Evolutionary conservation across 805 yeast genomes (phyloP).

Genomic region (Starmerella bombi): DNA sequence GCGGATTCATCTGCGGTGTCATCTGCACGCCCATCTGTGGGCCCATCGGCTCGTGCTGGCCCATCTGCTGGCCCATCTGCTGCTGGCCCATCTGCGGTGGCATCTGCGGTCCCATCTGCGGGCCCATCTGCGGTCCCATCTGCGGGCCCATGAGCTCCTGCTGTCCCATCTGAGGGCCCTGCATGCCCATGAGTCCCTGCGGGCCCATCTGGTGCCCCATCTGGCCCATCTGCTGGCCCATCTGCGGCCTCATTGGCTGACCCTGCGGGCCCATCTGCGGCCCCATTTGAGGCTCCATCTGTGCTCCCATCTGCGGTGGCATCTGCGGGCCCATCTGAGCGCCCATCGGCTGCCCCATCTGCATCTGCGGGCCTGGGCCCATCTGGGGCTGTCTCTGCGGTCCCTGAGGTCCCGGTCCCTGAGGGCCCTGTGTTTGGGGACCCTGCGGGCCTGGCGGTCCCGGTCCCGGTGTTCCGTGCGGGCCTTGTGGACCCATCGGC

Average conservation of each 20-base stretch:
- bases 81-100: background rate
- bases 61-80: background rate
- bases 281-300: background rate
- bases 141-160: background rate
- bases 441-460: background rate
- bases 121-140: background rate
- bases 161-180: background rate
- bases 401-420: background rate
- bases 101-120: background rate
- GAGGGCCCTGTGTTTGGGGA: background rate
- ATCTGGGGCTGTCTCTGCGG: background rate
- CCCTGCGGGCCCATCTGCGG: background rate
- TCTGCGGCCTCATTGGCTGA: background rate
- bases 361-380: background rate
- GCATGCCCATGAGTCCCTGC: background rate
- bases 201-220: background rate
- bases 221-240: background rate
- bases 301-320: background rate
- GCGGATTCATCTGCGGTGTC: background rate
- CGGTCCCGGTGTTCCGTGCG: background rate
- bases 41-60: background rate
- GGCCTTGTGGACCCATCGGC: background rate
- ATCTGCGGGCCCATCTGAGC: background rate
- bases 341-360: background rate
- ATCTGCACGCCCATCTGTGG: background rate